These are phyloP conservation scores for Primulina eburnea DNA, from an alignment of 257 asterid genomes.

Conservation along the genomic window DNA sequence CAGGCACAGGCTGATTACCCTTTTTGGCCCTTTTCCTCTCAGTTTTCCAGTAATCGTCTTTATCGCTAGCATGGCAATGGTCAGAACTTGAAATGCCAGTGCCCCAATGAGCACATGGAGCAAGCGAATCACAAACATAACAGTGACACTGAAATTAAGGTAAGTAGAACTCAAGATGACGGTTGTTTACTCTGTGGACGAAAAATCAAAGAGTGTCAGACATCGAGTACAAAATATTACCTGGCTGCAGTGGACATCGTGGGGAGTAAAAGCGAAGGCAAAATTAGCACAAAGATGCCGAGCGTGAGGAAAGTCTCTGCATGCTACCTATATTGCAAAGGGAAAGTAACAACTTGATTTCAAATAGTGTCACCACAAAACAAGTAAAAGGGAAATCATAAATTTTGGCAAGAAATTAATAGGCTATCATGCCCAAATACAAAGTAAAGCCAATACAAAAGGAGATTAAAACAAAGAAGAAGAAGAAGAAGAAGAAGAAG, in stretches of 20 bases:
- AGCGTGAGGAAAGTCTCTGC: slow-evolving; percentile 93
- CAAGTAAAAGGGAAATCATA: slow-evolving; percentile 6
- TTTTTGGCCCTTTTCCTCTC: slow-evolving; percentile 53
- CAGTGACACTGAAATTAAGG: slow-evolving; percentile 86
- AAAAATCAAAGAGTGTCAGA: slow-evolving; percentile 10
- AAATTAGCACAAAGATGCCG: slow-evolving; percentile 78
- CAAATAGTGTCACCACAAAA: slow-evolving; percentile 15
- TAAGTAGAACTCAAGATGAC: slow-evolving; percentile 23
- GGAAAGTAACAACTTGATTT: slow-evolving; percentile 16
- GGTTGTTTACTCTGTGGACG: not conserved
- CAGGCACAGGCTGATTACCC: slow-evolving; percentile 26
- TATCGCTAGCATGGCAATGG: slow-evolving; percentile 92
- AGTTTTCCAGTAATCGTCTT: slow-evolving; percentile 61
- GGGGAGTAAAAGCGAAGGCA: slow-evolving; percentile 62
- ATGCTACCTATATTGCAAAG: slow-evolving; percentile 59
- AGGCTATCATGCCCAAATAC: not conserved
- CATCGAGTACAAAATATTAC: slow-evolving; percentile 36
- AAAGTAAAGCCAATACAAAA: not conserved
- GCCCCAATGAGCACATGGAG: slow-evolving; percentile 84
- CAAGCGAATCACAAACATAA: slow-evolving; percentile 80
- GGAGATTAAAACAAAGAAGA: not conserved
- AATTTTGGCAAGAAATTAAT: not conserved
- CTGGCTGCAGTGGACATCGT: slow-evolving; percentile 58
- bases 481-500: no score
- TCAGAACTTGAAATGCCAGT: slow-evolving; percentile 41